Evolutionary conservation across 2,329 filamentous ascomycete genomes (phyloP).

Genomic region (Diaporthe batatas): DNA sequence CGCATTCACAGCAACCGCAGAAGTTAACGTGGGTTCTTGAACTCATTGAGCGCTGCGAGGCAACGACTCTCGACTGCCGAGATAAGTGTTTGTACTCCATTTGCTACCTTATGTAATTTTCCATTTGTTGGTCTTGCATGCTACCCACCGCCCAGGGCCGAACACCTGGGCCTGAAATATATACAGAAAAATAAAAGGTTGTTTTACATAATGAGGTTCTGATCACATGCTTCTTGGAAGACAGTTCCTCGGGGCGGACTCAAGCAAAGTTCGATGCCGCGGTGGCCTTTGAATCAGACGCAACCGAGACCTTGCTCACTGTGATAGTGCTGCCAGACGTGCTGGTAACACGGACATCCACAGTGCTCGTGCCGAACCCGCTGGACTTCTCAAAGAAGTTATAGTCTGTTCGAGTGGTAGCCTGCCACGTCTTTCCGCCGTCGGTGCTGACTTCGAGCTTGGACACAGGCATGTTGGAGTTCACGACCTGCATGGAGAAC

Average conservation of each 20-base stretch:
- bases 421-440: slow-evolving; percentile 69
- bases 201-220: background rate
- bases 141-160: background rate
- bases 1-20: background rate
- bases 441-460: slow-evolving; percentile 73
- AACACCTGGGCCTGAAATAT: slow-evolving; percentile 2
- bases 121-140: background rate
- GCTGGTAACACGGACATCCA: slow-evolving; percentile 70
- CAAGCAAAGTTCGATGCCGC: slow-evolving; percentile 51
- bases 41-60: background rate
- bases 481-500: slow-evolving; percentile 73
- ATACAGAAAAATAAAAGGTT: slow-evolving; percentile 26
- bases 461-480: slow-evolving; percentile 68
- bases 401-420: slow-evolving; percentile 66
- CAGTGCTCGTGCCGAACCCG: slow-evolving; percentile 67
- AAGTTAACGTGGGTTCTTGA: background rate
- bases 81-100: background rate
- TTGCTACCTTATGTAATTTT: background rate
- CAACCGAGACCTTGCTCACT: slow-evolving; percentile 64
- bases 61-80: background rate
- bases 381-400: slow-evolving; percentile 73
- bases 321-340: slow-evolving; percentile 63
- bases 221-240: background rate
- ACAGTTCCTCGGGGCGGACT: background rate
- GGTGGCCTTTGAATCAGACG: slow-evolving; percentile 48